phyloP scores from a whole-genome alignment of 371 early-diverging fungal genomes.

The Mortierella sp. region DNA sequence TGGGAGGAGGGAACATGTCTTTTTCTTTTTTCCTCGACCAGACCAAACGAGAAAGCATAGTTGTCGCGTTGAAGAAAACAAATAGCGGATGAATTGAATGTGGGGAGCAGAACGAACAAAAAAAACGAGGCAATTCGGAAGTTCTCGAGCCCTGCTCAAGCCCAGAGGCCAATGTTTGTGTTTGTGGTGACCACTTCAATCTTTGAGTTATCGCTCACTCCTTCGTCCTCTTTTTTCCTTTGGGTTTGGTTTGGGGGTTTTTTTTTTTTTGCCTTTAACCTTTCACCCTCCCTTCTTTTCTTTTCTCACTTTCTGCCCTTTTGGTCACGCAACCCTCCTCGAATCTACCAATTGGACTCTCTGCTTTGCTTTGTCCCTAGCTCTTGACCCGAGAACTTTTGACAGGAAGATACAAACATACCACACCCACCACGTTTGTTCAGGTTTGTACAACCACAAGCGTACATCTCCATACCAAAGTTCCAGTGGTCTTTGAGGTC shows the following conservation, averaged over 20 bases:
- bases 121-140: background rate
- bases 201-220: background rate
- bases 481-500: background rate
- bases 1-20: no score
- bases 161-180: background rate
- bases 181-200: background rate
- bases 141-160: background rate
- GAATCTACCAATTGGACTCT: no score
- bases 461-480: background rate
- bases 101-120: no score
- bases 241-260: background rate
- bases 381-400: no score
- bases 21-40: no score
- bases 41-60: no score
- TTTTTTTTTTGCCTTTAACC: background rate
- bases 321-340: no score
- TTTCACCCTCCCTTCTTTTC: background rate
- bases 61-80: no score
- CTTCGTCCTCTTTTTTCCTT: background rate
- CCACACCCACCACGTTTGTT: background rate
- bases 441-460: slow-evolving; percentile 5
- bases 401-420: background rate
- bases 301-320: background rate
- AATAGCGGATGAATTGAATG: no score
- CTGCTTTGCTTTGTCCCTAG: no score